A percentile compares a stretch with the other conserved stretches of the same genome.
These are phyloP conservation scores for Aspergillus vadensis DNA, from an alignment of 2,329 filamentous ascomycete species.

Conservation along the genomic window DNA sequence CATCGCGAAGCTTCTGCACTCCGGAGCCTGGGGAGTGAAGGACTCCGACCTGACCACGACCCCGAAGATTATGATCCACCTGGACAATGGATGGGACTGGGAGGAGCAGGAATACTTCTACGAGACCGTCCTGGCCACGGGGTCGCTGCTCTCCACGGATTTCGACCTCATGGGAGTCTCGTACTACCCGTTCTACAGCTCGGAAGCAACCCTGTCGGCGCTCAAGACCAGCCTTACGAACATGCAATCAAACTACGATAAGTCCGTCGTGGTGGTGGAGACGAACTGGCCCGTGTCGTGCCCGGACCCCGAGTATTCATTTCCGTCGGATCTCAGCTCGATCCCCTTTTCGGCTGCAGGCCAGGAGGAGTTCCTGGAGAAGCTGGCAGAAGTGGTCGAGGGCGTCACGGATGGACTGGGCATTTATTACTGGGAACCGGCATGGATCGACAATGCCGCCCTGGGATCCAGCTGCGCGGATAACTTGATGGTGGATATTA, in stretches of 20 bases:
- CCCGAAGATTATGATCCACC: slow-evolving; percentile 72
- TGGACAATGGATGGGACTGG: slow-evolving; percentile 77
- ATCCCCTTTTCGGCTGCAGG: slow-evolving; percentile 67
- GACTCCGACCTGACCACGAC: slow-evolving; percentile 59
- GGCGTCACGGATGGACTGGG: slow-evolving; percentile 59
- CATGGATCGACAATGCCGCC: slow-evolving; percentile 66
- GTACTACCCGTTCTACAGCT: slow-evolving; percentile 72
- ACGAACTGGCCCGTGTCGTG: slow-evolving; percentile 70
- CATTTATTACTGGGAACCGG: slow-evolving; percentile 74
- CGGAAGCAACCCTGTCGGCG: slow-evolving; percentile 58
- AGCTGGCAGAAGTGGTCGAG: slow-evolving; percentile 59
- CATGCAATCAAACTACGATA: slow-evolving; percentile 63
- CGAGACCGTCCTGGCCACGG: slow-evolving; percentile 56
- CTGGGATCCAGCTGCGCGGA: slow-evolving; percentile 67
- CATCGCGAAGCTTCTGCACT: slow-evolving; percentile 65
- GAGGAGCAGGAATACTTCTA: slow-evolving; percentile 67
- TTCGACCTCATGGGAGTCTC: slow-evolving; percentile 73
- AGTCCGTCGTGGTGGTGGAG: slow-evolving; percentile 69
- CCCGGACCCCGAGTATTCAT: slow-evolving; percentile 58
- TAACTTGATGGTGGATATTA: slow-evolving; percentile 63
- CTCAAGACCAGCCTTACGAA: slow-evolving; percentile 60
- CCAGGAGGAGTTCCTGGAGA: slow-evolving; percentile 63
- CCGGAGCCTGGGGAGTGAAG: slow-evolving; percentile 65
- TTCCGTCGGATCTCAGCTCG: slow-evolving; percentile 60
- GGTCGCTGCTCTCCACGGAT: slow-evolving; percentile 55